Evolutionary conservation across 768 basidiomycete genomes (phyloP).

Genomic region (Pseudohyphozyma bogoriensis): DNA sequence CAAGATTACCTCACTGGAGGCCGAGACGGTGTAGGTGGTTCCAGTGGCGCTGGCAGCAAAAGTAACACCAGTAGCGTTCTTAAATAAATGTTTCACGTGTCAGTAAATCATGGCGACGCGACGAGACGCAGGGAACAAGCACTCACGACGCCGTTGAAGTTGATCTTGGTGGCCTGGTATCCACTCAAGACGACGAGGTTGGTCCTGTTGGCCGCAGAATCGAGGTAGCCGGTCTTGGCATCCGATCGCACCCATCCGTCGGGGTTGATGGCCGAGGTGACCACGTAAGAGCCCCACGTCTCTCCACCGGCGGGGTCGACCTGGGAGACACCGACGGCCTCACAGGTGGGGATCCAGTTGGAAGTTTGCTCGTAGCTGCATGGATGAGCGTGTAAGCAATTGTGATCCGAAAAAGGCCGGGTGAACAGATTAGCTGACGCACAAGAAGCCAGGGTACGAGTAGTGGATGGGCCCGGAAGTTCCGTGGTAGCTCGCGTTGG

Average conservation of each 20-base stretch:
- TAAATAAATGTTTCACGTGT: constrained; percentile 21
- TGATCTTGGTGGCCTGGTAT: constrained; percentile 41
- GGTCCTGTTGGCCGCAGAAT: constrained; percentile 30
- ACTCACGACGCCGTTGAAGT: constrained; percentile 34
- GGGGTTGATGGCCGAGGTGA: constrained; percentile 39
- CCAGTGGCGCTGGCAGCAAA: constrained; percentile 35
- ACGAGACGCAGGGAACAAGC: background rate
- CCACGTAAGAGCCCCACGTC: constrained; percentile 33
- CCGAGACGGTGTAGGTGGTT: constrained; percentile 36
- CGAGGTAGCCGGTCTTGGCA: constrained; percentile 40
- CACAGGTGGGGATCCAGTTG: constrained; percentile 31
- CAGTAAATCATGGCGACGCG: too few relatives aligned
- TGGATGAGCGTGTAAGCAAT: too few relatives aligned
- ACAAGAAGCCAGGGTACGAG: constrained; percentile 27
- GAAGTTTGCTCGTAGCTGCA: constrained; percentile 27
- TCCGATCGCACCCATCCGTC: constrained; percentile 38
- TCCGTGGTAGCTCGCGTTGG: constrained; percentile 36
- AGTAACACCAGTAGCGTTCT: constrained; percentile 40
- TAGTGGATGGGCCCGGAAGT: constrained; percentile 32
- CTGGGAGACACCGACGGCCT: constrained; percentile 21
- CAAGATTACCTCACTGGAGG: constrained; percentile 44
- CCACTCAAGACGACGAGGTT: constrained; percentile 44
- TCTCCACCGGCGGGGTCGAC: constrained; percentile 29
- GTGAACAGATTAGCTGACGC: too few relatives aligned
- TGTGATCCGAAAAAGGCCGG: constrained; percentile 26